Base-by-base conservation (phyloP, 257 asterid species). In the Ehretia macrophylla region DNA sequence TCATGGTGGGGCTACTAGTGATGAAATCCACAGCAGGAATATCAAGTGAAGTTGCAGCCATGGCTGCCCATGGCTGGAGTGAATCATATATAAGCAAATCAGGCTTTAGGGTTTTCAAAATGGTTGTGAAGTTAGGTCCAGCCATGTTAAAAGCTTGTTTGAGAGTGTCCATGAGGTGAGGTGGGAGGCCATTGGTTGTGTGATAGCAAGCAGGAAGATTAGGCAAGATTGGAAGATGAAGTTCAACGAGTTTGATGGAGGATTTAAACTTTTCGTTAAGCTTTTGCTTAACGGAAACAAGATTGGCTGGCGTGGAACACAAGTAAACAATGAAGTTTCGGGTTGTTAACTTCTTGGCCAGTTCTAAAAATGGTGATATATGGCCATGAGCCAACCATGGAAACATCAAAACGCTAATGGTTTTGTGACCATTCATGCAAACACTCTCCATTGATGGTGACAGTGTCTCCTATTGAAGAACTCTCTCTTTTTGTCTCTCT, bases 321-420 rank as follows among this genome's bases (percentile, higher is more conserved):
- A 48, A 16, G 21, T 48, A 48, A 4, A 48, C 19, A 16, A 48
- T 48, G 53, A 48, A 48, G 20, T 48, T 48, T 17, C 21, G 53
- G 18, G 53, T 4, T 48, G 53, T 17, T 48, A 48, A 48, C 13
- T 48, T 17, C 53, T 48, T 48, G 18, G 53, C 53, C 13, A 48
- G 21, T 17, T 48, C 53, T 14, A 48, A 10, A 17, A 48, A 48
- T 48, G 53, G 53, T 8, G 53, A 48, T 14, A 48, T 48, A 16
- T 48, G 53, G 20, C 53, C 53, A 17, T 48, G 53, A 14, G 20
- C 53, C 13, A 48, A 48, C 53, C 53, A 48, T 8, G 53, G 53
- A 17, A 48, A 48, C 53, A 48, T 48, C 53, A 48, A 17, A 14
- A 48, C 53, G 11, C 21, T 16, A 17, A 48, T 16, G 53, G 53